phyloP scores from a whole-genome alignment of 108 stramenopile species.

The Cyclotella atomus region DNA sequence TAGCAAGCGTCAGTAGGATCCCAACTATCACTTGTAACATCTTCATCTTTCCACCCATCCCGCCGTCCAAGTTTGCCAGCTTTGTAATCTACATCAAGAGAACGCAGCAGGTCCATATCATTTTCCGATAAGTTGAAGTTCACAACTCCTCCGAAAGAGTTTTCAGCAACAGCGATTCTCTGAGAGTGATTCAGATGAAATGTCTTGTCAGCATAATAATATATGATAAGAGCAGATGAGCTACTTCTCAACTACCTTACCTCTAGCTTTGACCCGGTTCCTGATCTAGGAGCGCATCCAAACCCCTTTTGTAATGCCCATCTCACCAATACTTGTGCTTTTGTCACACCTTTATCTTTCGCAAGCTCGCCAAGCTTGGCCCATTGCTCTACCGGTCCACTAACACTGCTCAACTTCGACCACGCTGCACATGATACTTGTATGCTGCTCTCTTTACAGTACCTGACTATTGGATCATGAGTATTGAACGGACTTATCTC shows the following conservation, averaged over 20 bases:
- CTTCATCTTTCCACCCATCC: conserved; percentile 79
- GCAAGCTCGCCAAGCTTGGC: conserved; percentile 59
- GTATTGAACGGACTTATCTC: conserved; percentile 80
- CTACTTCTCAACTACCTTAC: too few relatives aligned
- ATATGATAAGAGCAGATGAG: background rate
- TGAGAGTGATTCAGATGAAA: background rate
- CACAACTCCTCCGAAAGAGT: conserved; percentile 64
- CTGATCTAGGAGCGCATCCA: conserved; percentile 73
- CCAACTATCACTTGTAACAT: conserved; percentile 68
- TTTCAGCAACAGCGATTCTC: conserved; percentile 76
- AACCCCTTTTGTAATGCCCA: conserved; percentile 84
- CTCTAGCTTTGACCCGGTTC: conserved; percentile 63
- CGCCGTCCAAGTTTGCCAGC: conserved; percentile 71
- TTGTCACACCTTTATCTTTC: conserved; percentile 66
- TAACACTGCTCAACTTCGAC: conserved; percentile 68
- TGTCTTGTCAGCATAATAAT: too few relatives aligned
- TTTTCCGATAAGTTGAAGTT: conserved; percentile 48
- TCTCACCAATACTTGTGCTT: conserved; percentile 78
- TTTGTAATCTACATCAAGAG: conserved; percentile 58
- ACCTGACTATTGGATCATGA: conserved; percentile 62
- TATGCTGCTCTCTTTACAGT: conserved; percentile 50
- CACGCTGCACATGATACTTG: conserved; percentile 68
- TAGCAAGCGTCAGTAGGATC: conserved; percentile 62
- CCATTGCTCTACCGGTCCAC: conserved; percentile 69
- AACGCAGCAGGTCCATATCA: conserved; percentile 70